Percentiles rank a stretch among this genome's conserved stretches.
Evolutionary conservation across 495 filamentous ascomycete genomes (phyloP).

Genomic region (Astrothelium macrocarpum): DNA sequence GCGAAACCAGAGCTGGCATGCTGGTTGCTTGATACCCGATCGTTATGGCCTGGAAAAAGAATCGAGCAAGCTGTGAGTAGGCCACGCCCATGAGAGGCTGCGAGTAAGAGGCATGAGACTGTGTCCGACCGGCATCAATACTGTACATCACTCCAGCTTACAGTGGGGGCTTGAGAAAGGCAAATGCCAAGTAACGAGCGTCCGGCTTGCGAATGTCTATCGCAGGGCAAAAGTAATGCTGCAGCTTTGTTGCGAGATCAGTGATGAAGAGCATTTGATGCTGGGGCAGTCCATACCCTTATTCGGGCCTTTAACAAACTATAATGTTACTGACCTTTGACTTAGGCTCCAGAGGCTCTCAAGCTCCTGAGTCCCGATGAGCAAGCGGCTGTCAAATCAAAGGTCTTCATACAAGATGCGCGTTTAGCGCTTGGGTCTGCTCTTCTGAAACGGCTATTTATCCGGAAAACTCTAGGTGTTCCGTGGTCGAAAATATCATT

Average conservation of each 20-base stretch:
- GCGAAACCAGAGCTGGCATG: conserved; percentile 21
- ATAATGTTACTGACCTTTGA: not conserved
- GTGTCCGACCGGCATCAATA: not conserved
- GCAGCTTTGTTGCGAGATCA: not conserved
- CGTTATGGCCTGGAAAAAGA: conserved; percentile 30
- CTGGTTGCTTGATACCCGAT: conserved; percentile 35
- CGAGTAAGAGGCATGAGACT: not conserved
- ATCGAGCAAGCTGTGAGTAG: conserved; percentile 24
- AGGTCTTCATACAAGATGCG: conserved; percentile 54
- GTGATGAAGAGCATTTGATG: not conserved
- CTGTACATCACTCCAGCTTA: not conserved
- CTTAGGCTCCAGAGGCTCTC: conserved; percentile 46
- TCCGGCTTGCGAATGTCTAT: not conserved
- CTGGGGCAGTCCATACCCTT: not conserved
- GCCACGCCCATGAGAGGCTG: not conserved
- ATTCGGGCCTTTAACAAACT: not conserved
- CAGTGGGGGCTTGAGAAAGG: not conserved
- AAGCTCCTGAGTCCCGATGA: conserved; percentile 46
- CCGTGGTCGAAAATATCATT: conserved; percentile 58
- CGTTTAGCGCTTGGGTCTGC: conserved; percentile 63
- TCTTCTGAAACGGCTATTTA: conserved; percentile 68
- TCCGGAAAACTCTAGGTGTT: conserved; percentile 50
- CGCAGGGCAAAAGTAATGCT: not conserved
- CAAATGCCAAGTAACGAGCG: not conserved
- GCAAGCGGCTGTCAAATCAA: conserved; percentile 41